Conservation (phyloP, 345 rosid genomes). For the Clarkia xantiana region DNA sequence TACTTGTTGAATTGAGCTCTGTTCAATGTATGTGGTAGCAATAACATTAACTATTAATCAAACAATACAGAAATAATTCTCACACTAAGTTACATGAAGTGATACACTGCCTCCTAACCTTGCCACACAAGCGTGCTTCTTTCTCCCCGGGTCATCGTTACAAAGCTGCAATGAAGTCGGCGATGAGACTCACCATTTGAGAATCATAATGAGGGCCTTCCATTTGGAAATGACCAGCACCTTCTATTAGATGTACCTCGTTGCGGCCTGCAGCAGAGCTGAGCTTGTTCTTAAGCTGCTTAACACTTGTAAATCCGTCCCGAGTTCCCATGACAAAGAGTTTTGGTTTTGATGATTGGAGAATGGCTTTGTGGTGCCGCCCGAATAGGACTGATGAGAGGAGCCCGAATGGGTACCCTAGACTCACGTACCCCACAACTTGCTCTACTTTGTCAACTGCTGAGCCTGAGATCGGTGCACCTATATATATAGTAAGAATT, state of each 20-base stretch:
- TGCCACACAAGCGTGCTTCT: too few species aligned
- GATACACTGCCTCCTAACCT: too few species aligned
- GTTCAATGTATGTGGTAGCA: too few species aligned
- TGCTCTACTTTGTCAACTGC: conserved; percentile 65
- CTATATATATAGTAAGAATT: conserved; percentile 21
- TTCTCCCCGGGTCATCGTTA: conserved; percentile 8
- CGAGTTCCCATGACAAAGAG: conserved; percentile 87
- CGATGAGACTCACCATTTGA: conserved; percentile 55
- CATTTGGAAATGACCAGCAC: conserved; percentile 87
- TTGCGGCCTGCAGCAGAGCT: conserved; percentile 45
- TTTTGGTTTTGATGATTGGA: conserved; percentile 65
- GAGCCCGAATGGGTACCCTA: conserved; percentile 86
- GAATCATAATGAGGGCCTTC: conserved; percentile 81
- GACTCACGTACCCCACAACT: conserved; percentile 66
- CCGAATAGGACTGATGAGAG: conserved; percentile 76
- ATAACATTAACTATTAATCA: too few species aligned
- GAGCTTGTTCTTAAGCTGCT: conserved; percentile 76
- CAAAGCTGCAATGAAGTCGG: conserved; percentile 41
- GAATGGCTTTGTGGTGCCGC: conserved; percentile 66
- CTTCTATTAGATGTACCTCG: conserved; percentile 68
- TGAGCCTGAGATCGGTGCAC: conserved; percentile 93
- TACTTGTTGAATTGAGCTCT: too few species aligned
- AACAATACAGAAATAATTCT: too few species aligned
- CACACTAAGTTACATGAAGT: too few species aligned
- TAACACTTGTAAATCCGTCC: conserved; percentile 86